Evolutionary conservation across 176 grass and related monocot genomes (phyloP), one percentile per base, ranked within the genome.

Genomic region (Ensete ventricosum): DNA sequence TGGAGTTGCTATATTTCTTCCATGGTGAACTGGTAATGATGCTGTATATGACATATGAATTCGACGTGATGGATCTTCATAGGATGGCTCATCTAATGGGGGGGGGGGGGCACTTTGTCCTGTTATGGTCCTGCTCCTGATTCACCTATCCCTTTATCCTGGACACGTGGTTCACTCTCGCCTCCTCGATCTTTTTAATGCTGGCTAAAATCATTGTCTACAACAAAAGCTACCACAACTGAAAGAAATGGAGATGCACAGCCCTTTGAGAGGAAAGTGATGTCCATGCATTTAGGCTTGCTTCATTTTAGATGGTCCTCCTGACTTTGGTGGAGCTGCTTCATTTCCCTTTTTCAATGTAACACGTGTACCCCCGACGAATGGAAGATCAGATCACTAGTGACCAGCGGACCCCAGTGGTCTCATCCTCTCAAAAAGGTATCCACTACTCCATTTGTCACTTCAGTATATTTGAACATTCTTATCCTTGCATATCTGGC

Each of bases 271-370:
- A 77, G 67, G 81, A 80, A 87, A 83, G 66, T 3, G 81, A 83
- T 77, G 19, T 64, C 77, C 84, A 82, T 79, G 21, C 48, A 77
- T 19, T 11, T 6, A 10, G 34, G 8, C 27, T 20, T 64, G 8
- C 27, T 20, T 64, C 5, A 9, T 54, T 67, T 80, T 60, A 62
- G 64, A 25, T 69, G 81, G 76, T 53, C 55, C 79, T 71, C 55
- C n/a, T n/a, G n/a, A 53, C 67, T 52, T 23, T 80, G 77, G 60
- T 83, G 81, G 77, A 83, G 72, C 65, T 80, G 21, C 26, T 77
- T 67, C 81, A 77, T 87, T 87, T 83, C 59, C 58, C 73, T 73
- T 73, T 43, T 77, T 80, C 67, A 87, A 66, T 10, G 50, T 73
- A 69, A 83, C 81, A 87, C 53, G 77, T 83, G 85, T 77, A 57